Base-by-base conservation (phyloP, 2,329 filamentous ascomycete genomes). In the Colletotrichum theobromicola region DNA sequence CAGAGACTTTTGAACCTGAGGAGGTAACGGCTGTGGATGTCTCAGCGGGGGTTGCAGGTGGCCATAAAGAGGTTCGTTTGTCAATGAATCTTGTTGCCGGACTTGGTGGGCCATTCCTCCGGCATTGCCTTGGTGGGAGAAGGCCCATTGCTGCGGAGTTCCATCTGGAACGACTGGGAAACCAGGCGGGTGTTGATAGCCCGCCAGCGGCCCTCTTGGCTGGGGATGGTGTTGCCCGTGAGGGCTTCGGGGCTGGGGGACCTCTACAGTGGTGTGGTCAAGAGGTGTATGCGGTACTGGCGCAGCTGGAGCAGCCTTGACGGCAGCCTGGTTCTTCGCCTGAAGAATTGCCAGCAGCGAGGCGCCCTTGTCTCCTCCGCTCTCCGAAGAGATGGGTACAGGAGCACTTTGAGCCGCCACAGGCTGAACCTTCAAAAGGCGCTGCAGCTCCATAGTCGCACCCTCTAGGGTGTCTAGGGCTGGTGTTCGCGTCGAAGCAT, bases 321-420 rank as follows among this genome's bases (percentile, higher is more conserved):
- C 30, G 72, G 74, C 37, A 67, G 53, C 72, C 26, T 67, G 62
- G 21, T 75, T 82, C 77, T 77, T 82, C 50, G 80, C 80, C 74
- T 90, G 88, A 12, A 92, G 81, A 67, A 91, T 87, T 7, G 89
- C 90, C 69, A 92, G 84, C 3, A 91, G 81, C 9, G 88, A 86
- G 57, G 86, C 87, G 24, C 88, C 89, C 69, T 89, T 88, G 60
- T 88, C 86, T 16, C 85, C 77, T 21, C 63, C 70, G 65, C 66
- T 46, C 50, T 77, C 80, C 12, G 80, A 78, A 24, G 76, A 76
- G 18, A 76, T 73, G 53, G 71, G 72, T 28, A 78, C 77, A 77
- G 90, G 88, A 16, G 88, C 74, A 10, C 87, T 87, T 78, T 90
- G 86, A 1, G 86, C 88, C 1, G 88, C 84, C 1, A 88, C 84